These are phyloP conservation scores for Trametes cinnabarina DNA, from an alignment of 768 basidiomycete genomes.

Conservation along the genomic window DNA sequence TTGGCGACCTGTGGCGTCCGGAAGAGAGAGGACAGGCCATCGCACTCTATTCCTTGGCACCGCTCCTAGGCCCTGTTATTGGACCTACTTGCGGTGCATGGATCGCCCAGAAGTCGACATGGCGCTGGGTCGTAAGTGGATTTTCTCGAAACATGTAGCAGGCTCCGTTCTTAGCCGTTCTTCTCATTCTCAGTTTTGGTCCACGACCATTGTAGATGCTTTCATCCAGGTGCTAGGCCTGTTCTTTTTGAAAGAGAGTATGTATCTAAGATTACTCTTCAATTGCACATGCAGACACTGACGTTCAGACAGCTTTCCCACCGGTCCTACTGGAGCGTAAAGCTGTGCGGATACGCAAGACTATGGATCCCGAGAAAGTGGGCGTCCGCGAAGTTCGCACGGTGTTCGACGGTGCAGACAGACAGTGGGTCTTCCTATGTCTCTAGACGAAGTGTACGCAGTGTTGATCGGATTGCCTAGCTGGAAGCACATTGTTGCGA, in stretches of 20 bases:
- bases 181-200: slow-evolving; percentile 52
- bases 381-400: slow-evolving; percentile 42
- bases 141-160: too few species aligned
- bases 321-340: slow-evolving; percentile 46
- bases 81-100: slow-evolving; percentile 65
- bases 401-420: slow-evolving; percentile 43
- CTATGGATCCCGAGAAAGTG: slow-evolving; percentile 49
- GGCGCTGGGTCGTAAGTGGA: slow-evolving; percentile 65
- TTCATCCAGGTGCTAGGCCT: slow-evolving; percentile 54
- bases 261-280: slow-evolving; percentile 20
- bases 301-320: slow-evolving; percentile 27
- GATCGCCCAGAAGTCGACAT: slow-evolving; percentile 60
- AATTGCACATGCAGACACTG: slow-evolving; percentile 13
- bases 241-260: slow-evolving; percentile 61
- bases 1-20: slow-evolving; percentile 59
- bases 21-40: slow-evolving; percentile 65
- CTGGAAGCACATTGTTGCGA: slow-evolving; percentile 51
- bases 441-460: not conserved
- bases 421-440: slow-evolving; percentile 35
- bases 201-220: slow-evolving; percentile 57
- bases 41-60: slow-evolving; percentile 62
- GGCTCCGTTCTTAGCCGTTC: too few species aligned
- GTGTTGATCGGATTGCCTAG: slow-evolving; percentile 29
- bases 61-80: slow-evolving; percentile 61
- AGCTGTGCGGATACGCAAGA: slow-evolving; percentile 44